Conservation (phyloP, 2,329 filamentous ascomycete species). For the Sclerotinia glacialis region DNA sequence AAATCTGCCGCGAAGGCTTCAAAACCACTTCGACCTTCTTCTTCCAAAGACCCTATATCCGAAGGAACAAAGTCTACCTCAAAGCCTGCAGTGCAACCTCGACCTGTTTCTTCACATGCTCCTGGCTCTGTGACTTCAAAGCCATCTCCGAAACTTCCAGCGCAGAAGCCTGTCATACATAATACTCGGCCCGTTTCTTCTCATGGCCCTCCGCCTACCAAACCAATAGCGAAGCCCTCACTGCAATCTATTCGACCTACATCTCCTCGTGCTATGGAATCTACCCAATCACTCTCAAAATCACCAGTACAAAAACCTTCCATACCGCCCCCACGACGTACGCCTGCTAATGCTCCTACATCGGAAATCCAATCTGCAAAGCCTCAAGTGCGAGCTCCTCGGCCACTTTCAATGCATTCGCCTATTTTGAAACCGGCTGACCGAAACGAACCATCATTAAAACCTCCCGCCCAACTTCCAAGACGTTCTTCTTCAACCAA, state of each 20-base stretch:
- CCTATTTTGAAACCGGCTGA: not conserved
- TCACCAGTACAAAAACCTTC: not conserved
- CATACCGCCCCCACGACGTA: not conserved
- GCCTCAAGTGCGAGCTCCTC: not conserved
- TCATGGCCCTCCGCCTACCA: not conserved
- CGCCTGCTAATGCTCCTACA: not conserved
- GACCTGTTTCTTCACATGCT: not conserved
- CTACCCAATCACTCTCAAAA: not conserved
- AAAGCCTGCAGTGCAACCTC: not conserved
- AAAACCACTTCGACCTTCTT: not conserved
- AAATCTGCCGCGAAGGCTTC: not conserved
- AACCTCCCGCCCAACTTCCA: not conserved
- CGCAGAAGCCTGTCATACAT: not conserved
- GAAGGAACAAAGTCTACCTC: not conserved
- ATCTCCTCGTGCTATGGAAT: not conserved
- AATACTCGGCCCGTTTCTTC: not conserved
- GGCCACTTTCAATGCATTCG: slow-evolving; percentile 4
- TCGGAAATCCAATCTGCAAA: not conserved
- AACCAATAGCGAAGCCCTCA: not conserved
- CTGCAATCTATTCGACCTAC: slow-evolving; percentile 5
- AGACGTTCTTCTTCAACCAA: slow-evolving; percentile 8
- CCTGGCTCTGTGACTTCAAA: not conserved
- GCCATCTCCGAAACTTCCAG: not conserved
- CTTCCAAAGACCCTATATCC: not conserved
- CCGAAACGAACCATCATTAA: not conserved